Evolutionary conservation across 108 stramenopile species (phyloP).

Genomic region (Skeletonema grethae): DNA sequence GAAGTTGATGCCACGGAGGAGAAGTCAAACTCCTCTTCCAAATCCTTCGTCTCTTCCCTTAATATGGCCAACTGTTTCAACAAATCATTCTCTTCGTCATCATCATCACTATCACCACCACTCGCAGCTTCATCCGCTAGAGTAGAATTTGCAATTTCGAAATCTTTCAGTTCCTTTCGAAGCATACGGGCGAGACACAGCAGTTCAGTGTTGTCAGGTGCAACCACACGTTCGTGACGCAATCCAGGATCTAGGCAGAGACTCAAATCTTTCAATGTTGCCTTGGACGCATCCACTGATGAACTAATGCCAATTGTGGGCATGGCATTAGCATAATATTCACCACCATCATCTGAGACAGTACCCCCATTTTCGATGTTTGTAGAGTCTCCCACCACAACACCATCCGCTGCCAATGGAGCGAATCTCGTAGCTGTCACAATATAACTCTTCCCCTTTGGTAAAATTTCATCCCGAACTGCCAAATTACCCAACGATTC

Average conservation of each 20-base stretch:
- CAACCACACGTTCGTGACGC: slow-evolving; percentile 67
- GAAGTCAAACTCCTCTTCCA: slow-evolving; percentile 23
- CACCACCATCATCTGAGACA: not conserved
- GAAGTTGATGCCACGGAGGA: slow-evolving; percentile 11
- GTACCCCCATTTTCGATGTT: not conserved
- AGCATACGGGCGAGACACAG: slow-evolving; percentile 67
- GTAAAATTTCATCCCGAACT: slow-evolving; percentile 67
- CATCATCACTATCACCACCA: slow-evolving; percentile 11
- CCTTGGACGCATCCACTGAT: slow-evolving; percentile 20
- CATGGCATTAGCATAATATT: not conserved
- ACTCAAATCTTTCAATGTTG: slow-evolving; percentile 74
- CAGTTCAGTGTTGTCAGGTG: slow-evolving; percentile 51
- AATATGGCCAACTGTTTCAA: slow-evolving; percentile 16
- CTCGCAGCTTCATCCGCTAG: not conserved
- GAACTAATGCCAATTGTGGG: not conserved
- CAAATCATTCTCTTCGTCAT: slow-evolving; percentile 10
- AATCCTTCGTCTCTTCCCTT: slow-evolving; percentile 32
- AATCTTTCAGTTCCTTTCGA: slow-evolving; percentile 72
- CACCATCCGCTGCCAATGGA: slow-evolving; percentile 40
- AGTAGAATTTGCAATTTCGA: slow-evolving; percentile 44
- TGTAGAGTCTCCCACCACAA: too few species aligned
- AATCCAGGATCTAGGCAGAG: slow-evolving; percentile 80
- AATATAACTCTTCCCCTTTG: slow-evolving; percentile 79
- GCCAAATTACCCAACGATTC: slow-evolving; percentile 77
- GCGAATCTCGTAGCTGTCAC: slow-evolving; percentile 72